Percentiles rank a stretch among this genome's conserved stretches.
Evolutionary conservation across 2,329 filamentous ascomycete species (phyloP).

Genomic region (Sclerotinia minor): DNA sequence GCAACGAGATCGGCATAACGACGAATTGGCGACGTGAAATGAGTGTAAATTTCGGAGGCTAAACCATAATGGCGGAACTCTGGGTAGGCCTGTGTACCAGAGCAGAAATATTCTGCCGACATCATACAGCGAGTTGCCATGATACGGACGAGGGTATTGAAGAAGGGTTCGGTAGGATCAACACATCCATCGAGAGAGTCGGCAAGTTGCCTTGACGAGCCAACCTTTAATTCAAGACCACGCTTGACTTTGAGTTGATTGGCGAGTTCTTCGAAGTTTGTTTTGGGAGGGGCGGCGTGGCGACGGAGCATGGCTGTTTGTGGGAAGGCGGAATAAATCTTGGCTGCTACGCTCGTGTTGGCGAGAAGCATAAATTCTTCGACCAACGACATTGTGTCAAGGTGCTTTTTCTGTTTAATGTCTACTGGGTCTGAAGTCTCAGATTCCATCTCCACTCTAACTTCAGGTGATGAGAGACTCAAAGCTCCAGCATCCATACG

Average conservation of each 20-base stretch:
- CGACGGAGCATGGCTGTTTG: conserved; percentile 93
- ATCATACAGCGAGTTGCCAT: conserved; percentile 99
- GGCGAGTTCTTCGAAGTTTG: conserved; percentile 92
- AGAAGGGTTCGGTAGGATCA: conserved; percentile 82
- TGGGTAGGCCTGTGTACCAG: conserved; percentile 86
- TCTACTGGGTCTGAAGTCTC: conserved; percentile 96
- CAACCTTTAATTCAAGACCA: conserved; percentile 74
- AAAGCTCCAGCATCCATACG: conserved; percentile 94
- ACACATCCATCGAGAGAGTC: conserved; percentile 85
- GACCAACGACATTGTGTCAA: conserved; percentile 95
- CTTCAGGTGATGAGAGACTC: conserved; percentile 95
- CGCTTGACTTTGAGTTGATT: conserved; percentile 89
- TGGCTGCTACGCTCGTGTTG: conserved; percentile 89
- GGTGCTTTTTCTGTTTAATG: conserved; percentile 89
- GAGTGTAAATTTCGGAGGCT: conserved; percentile 95
- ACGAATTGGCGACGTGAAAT: conserved; percentile 96
- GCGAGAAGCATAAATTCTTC: conserved; percentile 99
- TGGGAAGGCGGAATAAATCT: conserved; percentile 88
- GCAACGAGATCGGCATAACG: conserved; percentile 96
- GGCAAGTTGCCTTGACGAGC: conserved; percentile 89
- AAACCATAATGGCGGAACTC: conserved; percentile 98
- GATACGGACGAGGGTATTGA: conserved; percentile 97
- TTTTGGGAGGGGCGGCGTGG: conserved; percentile 87
- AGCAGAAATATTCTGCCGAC: conserved; percentile 96
- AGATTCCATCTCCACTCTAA: conserved; percentile 91